phyloP scores from a whole-genome alignment of 495 filamentous ascomycete species.

The Melanomma pulvis-pyrius region DNA sequence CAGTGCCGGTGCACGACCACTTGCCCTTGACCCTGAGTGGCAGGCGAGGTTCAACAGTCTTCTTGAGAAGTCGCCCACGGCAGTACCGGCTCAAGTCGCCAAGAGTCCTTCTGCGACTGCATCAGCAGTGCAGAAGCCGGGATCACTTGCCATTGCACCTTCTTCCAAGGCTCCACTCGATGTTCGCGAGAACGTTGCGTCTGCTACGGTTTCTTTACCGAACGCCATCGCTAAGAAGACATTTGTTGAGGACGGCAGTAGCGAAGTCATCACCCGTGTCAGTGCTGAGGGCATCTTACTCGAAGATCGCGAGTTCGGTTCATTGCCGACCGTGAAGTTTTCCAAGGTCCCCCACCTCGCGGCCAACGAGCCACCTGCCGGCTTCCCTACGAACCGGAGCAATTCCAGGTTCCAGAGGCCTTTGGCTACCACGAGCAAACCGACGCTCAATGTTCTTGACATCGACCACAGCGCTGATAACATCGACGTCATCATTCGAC shows the following conservation, averaged over 20 bases:
- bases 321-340: conserved; percentile 39
- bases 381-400: conserved; percentile 11
- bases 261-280: conserved; percentile 39
- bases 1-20: conserved; percentile 33
- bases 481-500: conserved; percentile 26
- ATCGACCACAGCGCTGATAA: conserved; percentile 17
- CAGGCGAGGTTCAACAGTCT: conserved; percentile 38
- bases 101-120: conserved; percentile 16
- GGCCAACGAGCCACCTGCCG: conserved; percentile 19
- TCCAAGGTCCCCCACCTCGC: conserved; percentile 38
- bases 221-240: conserved; percentile 17
- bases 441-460: conserved; percentile 1
- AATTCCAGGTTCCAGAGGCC: conserved; percentile 13
- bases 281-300: conserved; percentile 41
- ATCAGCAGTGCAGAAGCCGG: conserved; percentile 15
- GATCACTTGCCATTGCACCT: conserved; percentile 32
- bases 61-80: conserved; percentile 26
- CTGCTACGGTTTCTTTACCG: conserved; percentile 45
- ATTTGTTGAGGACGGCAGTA: conserved; percentile 39
- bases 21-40: conserved; percentile 35
- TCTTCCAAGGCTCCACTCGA: conserved; percentile 39
- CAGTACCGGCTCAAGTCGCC: conserved; percentile 24
- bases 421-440: conserved; percentile 11
- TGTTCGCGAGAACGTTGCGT: conserved; percentile 18
- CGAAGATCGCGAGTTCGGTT: conserved; percentile 49